Evolutionary conservation across 2,329 filamentous ascomycete species (phyloP).

Genomic region (Rutstroemia sp.): DNA sequence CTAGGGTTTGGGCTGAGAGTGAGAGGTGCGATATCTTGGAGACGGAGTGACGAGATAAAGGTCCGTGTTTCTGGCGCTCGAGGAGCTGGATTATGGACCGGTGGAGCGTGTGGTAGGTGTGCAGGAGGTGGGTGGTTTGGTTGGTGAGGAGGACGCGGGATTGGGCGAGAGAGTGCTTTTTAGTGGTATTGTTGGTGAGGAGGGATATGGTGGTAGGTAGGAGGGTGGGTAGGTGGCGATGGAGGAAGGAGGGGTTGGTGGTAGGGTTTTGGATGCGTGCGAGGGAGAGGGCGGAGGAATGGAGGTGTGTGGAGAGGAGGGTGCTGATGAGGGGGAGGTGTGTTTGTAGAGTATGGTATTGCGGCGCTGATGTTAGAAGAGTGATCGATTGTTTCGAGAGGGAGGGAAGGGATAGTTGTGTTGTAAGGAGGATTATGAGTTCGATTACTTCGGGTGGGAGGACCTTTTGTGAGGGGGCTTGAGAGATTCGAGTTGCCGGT

Average conservation of each 20-base stretch:
- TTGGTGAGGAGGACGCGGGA: background rate
- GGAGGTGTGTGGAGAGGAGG: constrained; percentile 44
- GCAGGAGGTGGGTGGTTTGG: constrained; percentile 20
- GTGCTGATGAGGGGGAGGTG: constrained; percentile 42
- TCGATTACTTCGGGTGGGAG: constrained; percentile 43
- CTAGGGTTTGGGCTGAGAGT: constrained; percentile 13
- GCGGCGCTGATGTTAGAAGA: constrained; percentile 43
- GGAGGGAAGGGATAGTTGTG: constrained; percentile 30
- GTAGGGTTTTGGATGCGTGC: constrained; percentile 41
- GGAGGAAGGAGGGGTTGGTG: constrained; percentile 45
- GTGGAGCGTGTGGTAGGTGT: constrained; percentile 20
- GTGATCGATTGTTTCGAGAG: constrained; percentile 32
- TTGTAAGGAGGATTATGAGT: constrained; percentile 47
- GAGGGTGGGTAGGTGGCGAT: constrained; percentile 47
- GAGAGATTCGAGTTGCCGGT: constrained; percentile 15
- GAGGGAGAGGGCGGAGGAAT: constrained; percentile 41
- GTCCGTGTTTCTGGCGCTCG: constrained; percentile 26
- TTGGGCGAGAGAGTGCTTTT: background rate
- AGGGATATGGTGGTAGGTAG: constrained; percentile 35
- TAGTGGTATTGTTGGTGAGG: constrained; percentile 2
- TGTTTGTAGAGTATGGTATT: constrained; percentile 39
- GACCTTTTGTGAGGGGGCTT: constrained; percentile 1
- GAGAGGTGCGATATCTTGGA: constrained; percentile 17
- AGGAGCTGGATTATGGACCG: constrained; percentile 22
- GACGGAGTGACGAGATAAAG: constrained; percentile 20